These are phyloP conservation scores for Acacia melanoxylon DNA, from an alignment of 306 rosid genomes.

Conservation along the genomic window DNA sequence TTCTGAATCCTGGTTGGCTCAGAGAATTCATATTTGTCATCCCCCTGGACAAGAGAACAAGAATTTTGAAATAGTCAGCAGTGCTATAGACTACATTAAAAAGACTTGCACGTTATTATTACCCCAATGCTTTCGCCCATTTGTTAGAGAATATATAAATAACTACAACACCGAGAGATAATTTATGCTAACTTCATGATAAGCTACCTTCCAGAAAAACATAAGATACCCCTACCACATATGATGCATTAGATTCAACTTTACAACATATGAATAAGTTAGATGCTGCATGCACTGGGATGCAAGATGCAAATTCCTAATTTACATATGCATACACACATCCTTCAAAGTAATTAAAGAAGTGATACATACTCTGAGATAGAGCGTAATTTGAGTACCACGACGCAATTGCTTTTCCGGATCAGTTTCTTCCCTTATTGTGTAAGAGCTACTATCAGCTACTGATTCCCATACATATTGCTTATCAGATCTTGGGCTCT, in stretches of 20 bases:
- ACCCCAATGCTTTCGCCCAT: constrained; percentile 1
- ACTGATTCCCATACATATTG: constrained; percentile 89
- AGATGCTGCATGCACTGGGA: background rate
- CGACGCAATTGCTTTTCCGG: constrained; percentile 76
- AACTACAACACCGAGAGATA: background rate
- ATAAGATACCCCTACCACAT: background rate
- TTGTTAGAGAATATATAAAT: background rate
- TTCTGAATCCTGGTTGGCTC: constrained; percentile 82
- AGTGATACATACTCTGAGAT: constrained; percentile 60
- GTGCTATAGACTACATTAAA: background rate
- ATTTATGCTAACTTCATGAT: background rate
- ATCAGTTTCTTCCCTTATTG: constrained; percentile 89
- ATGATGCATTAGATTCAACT: background rate
- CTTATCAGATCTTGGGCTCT: constrained; percentile 92
- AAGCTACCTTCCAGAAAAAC: background rate
- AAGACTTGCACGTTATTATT: background rate
- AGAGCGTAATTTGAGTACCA: constrained; percentile 91
- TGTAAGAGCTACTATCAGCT: constrained; percentile 89
- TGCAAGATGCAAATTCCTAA: background rate
- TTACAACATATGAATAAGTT: background rate
- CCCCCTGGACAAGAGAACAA: constrained; percentile 49
- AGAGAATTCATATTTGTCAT: constrained; percentile 94
- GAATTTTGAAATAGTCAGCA: background rate
- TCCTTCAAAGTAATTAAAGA: constrained; percentile 14
- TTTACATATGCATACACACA: background rate